These are phyloP conservation scores for Penicillium nucicola DNA, from an alignment of 495 filamentous ascomycete species.

Conservation along the genomic window DNA sequence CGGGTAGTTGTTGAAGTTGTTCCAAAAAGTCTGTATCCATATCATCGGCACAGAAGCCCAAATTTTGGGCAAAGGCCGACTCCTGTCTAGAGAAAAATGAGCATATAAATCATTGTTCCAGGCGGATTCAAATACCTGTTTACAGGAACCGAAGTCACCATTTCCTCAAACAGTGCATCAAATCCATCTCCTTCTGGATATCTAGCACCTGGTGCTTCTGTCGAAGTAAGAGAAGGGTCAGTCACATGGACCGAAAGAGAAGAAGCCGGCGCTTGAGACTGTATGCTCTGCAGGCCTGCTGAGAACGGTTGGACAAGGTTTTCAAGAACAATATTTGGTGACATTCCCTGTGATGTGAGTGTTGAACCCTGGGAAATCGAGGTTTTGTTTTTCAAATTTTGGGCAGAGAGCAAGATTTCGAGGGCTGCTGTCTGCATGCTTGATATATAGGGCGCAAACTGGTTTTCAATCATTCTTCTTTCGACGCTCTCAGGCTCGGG, in stretches of 20 bases:
- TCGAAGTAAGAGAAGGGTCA: neutral
- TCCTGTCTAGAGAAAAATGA: conserved; percentile 9
- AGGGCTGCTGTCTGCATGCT: neutral
- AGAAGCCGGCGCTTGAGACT: too few species aligned
- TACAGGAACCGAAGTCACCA: conserved; percentile 15
- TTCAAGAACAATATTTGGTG: too few species aligned
- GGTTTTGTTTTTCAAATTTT: too few species aligned
- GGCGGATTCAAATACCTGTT: conserved; percentile 6
- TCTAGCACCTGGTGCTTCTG: neutral
- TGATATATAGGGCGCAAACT: neutral
- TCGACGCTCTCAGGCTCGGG: neutral
- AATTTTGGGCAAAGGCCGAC: conserved; percentile 24
- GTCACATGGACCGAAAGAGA: neutral
- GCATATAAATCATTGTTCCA: neutral
- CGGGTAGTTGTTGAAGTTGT: conserved; percentile 12
- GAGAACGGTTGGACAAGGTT: too few species aligned
- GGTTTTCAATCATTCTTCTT: neutral
- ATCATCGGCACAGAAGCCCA: conserved; percentile 25
- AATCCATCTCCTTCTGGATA: conserved; percentile 11
- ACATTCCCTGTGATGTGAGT: too few species aligned
- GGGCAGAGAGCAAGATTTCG: too few species aligned
- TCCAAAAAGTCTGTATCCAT: conserved; percentile 24
- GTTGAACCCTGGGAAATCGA: too few species aligned
- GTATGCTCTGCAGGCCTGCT: too few species aligned
- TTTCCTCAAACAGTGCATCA: conserved; percentile 22